A percentile compares a stretch with the other conserved stretches of the same genome.
Evolutionary conservation across 805 yeast species (phyloP).

Genomic region (Candida chauliodis): DNA sequence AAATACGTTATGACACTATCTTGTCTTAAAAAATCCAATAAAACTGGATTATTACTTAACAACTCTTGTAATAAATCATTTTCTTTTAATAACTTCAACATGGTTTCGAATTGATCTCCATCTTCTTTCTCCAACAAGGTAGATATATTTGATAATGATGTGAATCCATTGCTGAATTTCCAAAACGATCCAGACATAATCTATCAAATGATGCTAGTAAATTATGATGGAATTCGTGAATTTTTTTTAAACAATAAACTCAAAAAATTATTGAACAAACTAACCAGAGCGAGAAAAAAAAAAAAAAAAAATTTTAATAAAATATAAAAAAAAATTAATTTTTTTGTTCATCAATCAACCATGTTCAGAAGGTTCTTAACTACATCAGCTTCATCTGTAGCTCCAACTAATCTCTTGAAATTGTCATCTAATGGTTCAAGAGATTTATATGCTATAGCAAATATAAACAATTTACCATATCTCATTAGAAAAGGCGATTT

Average conservation of each 20-base stretch:
- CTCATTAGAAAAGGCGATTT: constrained; percentile 89
- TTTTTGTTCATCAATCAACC: neutral
- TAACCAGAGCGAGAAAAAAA: neutral
- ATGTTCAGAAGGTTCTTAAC: constrained; percentile 4
- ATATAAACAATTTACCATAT: constrained; percentile 79
- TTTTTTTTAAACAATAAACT: neutral
- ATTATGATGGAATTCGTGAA: neutral
- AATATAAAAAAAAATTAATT: neutral
- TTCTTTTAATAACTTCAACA: constrained; percentile 38
- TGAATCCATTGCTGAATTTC: constrained; percentile 46
- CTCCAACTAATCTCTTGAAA: constrained; percentile 36
- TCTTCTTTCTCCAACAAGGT: constrained; percentile 35
- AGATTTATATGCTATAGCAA: constrained; percentile 75
- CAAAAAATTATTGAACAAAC: constrained; percentile 5
- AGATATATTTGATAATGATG: constrained; percentile 39
- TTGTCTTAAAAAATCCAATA: constrained; percentile 40
- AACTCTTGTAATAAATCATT: constrained; percentile 42
- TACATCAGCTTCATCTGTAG: neutral
- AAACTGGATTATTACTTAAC: constrained; percentile 38
- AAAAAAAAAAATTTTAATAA: constrained; percentile 3
- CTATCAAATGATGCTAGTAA: neutral
- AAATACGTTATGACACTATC: constrained; percentile 32
- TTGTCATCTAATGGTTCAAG: constrained; percentile 50
- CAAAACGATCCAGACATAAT: constrained; percentile 46
- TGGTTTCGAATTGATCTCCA: constrained; percentile 19